These are phyloP conservation scores for Salisapilia sapeloensis DNA, from an alignment of 352 stramenopile genomes.

Conservation along the genomic window DNA sequence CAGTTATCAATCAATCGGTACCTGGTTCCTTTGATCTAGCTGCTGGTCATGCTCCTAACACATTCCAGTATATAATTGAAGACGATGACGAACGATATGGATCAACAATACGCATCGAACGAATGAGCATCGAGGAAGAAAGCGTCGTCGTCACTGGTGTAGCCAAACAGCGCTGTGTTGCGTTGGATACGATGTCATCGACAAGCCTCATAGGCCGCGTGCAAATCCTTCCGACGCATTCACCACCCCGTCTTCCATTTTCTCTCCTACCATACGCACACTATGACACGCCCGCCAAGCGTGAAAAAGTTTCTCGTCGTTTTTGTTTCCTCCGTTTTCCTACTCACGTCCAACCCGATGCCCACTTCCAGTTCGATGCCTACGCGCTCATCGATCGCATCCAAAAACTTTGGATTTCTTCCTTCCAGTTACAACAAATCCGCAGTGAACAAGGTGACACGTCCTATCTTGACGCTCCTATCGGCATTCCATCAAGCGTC, in stretches of 20 bases:
- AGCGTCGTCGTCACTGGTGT: constrained; percentile 29
- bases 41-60: too few species aligned
- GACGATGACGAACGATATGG: constrained; percentile 27
- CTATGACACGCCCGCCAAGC: too few species aligned
- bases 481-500: constrained; percentile 5
- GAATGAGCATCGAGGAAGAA: constrained; percentile 22
- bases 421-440: constrained; percentile 44
- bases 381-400: constrained; percentile 35
- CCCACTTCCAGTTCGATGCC: constrained; percentile 46
- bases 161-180: constrained; percentile 43
- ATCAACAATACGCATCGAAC: constrained; percentile 52
- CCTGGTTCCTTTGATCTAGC: too few species aligned
- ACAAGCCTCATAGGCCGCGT: too few species aligned
- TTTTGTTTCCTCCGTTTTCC: too few species aligned
- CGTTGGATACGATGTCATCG: constrained; percentile 10
- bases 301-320: too few species aligned
- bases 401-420: constrained; percentile 47
- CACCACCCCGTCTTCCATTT: too few species aligned
- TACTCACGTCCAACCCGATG: constrained; percentile 19
- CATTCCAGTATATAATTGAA: not conserved
- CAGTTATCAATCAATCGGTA: too few species aligned
- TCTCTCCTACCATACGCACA: not conserved
- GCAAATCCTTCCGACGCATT: too few species aligned
- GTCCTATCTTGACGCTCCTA: constrained; percentile 3
- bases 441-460: constrained; percentile 2